Evolutionary conservation across 306 rosid genomes (phyloP).

Genomic region (Fagus crenata): DNA sequence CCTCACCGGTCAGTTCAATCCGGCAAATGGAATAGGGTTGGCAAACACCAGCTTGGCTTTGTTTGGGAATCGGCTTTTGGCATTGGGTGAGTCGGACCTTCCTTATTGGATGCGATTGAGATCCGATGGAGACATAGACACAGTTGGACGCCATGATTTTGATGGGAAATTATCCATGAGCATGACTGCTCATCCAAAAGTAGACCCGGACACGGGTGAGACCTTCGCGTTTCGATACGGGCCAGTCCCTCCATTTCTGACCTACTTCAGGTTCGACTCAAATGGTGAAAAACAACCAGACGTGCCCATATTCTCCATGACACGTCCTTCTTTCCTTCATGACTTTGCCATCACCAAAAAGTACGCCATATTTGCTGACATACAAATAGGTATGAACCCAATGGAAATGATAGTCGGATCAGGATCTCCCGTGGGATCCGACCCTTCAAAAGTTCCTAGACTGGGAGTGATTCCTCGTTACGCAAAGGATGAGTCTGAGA

Average conservation of each 20-base stretch:
- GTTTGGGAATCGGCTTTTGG: slow-evolving; percentile 59
- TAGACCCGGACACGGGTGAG: slow-evolving; percentile 64
- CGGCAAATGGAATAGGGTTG: slow-evolving; percentile 66
- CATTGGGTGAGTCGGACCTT: slow-evolving; percentile 79
- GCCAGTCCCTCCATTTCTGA: slow-evolving; percentile 72
- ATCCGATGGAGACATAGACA: slow-evolving; percentile 51
- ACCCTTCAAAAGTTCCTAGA: slow-evolving; percentile 54
- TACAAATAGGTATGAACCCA: slow-evolving; percentile 75
- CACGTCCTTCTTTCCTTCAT: slow-evolving; percentile 61
- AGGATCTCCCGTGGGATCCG: slow-evolving; percentile 66
- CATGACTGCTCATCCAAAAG: slow-evolving; percentile 90
- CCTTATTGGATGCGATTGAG: slow-evolving; percentile 56
- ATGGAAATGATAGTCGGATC: slow-evolving; percentile 59
- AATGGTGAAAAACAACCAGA: slow-evolving; percentile 53
- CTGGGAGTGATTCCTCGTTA: slow-evolving; percentile 71
- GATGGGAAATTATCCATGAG: slow-evolving; percentile 60
- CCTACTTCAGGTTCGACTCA: slow-evolving; percentile 60
- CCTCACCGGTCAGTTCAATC: slow-evolving; percentile 57
- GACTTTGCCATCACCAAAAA: slow-evolving; percentile 82
- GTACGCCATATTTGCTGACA: slow-evolving; percentile 66
- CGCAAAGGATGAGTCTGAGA: slow-evolving; percentile 55
- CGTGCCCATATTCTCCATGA: slow-evolving; percentile 81
- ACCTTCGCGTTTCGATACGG: slow-evolving; percentile 82
- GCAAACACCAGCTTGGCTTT: slow-evolving; percentile 81
- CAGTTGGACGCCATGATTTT: slow-evolving; percentile 62